Evolutionary conservation across 176 grass and related monocot genomes (phyloP), one percentile per base, ranked within the genome.

Genomic region (Musa acuminata): DNA sequence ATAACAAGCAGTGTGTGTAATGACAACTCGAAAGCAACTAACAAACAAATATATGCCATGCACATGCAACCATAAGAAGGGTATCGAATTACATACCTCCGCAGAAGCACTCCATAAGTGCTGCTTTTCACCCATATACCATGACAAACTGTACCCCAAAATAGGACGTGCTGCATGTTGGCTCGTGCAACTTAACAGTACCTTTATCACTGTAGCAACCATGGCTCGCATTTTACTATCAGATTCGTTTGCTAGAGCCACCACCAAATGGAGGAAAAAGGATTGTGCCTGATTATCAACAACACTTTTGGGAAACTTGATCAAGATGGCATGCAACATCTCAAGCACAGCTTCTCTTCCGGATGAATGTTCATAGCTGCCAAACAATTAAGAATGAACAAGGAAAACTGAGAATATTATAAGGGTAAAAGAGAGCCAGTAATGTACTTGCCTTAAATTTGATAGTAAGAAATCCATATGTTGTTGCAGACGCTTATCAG

Each of bases 261-360:
- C 80, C n/a, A 93, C 87, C 67, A 93, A 85, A 80, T 87, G 84
- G 66, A 98, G 75, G 54, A 98, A 98, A 83, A 98, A 87, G 51
- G 85, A 87, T 82, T 91, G 83, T 49, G 90, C 90, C 82, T 93
- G 90, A 52, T 79, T 87, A 84, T 98, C 87, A 81, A 98, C 53
- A 62, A 98, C 78, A 73, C 90, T 91, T 81, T 90, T 83, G 1
- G 94, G 94, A 88, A 93, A 98, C 84, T 91, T 98, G 11, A 80
- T 85, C 74, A 98, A 84, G 77, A 98, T 85, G 64, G 87, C 85
- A 58, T 98, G 86, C 77, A 98, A 72, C 84, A 93, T 98, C 83
- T 98, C 87, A 72, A 98, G 84, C 51, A 98, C 94, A 19, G 88
- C 87, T 91, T 93, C 94, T 85, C 87, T 88, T 72, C 94, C 94